These are phyloP conservation scores for Petunia secreta DNA, from an alignment of 257 asterid species.

Conservation along the genomic window DNA sequence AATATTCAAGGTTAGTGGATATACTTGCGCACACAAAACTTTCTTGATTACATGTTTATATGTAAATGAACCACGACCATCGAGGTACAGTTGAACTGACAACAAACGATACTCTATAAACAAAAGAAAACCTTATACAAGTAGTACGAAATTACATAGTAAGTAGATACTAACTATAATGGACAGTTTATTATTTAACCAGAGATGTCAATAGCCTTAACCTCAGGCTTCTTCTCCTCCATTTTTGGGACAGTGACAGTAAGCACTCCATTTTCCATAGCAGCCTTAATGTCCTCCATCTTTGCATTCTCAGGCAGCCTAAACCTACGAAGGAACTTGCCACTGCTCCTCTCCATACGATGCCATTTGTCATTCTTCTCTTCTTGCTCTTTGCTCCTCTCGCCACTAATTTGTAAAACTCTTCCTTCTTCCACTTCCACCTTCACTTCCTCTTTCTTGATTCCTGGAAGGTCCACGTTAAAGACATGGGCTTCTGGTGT, in stretches of 20 bases:
- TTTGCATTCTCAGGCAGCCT: neutral
- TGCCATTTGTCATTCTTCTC: neutral
- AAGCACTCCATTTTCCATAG: neutral
- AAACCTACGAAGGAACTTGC: neutral
- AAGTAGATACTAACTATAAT: too few species aligned
- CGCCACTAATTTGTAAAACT: neutral
- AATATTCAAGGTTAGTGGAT: too few species aligned
- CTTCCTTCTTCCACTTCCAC: neutral
- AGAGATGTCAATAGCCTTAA: neutral
- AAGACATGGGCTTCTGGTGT: neutral
- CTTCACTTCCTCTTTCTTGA: neutral
- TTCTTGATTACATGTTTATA: too few species aligned
- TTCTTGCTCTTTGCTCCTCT: neutral
- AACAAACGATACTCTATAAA: too few species aligned
- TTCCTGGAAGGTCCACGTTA: neutral
- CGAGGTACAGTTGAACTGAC: too few species aligned
- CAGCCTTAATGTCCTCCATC: neutral
- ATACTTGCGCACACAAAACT: too few species aligned
- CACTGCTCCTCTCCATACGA: neutral
- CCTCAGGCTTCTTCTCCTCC: neutral
- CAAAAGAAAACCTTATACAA: too few species aligned
- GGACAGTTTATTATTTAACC: neutral
- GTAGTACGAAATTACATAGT: too few species aligned
- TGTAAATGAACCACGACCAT: too few species aligned
- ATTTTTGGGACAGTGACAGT: neutral